phyloP scores from a whole-genome alignment of 176 grass and related monocot genomes.

The Leersia perrieri region DNA sequence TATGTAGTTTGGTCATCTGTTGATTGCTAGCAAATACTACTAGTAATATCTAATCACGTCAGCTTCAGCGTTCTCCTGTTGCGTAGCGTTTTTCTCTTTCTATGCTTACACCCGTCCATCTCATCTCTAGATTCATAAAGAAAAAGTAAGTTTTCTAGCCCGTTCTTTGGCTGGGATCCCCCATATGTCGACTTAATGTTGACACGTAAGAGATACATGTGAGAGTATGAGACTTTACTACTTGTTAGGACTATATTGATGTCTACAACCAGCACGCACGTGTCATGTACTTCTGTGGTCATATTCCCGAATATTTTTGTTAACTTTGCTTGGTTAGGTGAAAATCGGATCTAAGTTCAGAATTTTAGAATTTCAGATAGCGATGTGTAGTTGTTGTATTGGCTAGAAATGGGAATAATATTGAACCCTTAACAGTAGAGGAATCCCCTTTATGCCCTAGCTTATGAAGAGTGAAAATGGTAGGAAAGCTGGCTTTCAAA shows the following conservation, averaged over 20 bases:
- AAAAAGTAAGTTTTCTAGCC: background rate
- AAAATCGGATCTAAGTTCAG: background rate
- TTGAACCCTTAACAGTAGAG: background rate
- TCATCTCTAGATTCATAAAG: background rate
- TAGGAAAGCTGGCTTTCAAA: background rate
- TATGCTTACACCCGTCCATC: background rate
- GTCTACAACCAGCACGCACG: background rate
- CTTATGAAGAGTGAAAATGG: background rate
- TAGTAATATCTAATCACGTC: background rate
- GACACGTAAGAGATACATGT: background rate
- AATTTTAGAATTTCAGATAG: background rate
- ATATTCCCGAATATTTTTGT: background rate
- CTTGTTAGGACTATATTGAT: background rate
- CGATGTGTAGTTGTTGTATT: background rate
- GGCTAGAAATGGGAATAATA: conserved; percentile 1
- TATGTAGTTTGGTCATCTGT: background rate
- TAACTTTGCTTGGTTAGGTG: background rate
- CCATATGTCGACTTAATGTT: background rate
- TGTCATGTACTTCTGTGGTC: background rate
- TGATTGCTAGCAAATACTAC: background rate
- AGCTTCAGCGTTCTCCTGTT: background rate
- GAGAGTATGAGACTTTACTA: background rate
- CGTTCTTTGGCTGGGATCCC: background rate
- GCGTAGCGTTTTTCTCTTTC: background rate
- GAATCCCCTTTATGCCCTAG: background rate